Conservation (phyloP, 2,329 filamentous ascomycete genomes). For the Epichloe scottii region DNA sequence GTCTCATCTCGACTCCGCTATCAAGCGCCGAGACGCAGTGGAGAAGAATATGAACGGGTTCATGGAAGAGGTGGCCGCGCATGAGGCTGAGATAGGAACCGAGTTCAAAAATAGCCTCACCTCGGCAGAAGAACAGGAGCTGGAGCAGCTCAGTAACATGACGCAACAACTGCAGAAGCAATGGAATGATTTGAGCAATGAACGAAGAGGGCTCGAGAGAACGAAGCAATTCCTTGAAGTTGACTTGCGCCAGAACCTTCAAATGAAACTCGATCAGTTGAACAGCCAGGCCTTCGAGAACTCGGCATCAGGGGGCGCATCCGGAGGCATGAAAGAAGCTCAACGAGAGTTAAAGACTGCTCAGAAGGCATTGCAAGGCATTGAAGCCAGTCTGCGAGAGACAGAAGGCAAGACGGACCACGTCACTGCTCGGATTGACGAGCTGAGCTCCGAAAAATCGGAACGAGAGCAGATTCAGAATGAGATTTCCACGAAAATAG, state of each 20-base stretch:
- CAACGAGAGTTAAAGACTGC: constrained; percentile 72
- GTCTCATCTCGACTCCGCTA: constrained; percentile 60
- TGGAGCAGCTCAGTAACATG: constrained; percentile 56
- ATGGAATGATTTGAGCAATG: constrained; percentile 61
- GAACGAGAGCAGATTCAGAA: constrained; percentile 61
- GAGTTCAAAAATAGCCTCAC: constrained; percentile 89
- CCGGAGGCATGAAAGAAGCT: constrained; percentile 61
- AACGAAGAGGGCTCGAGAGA: constrained; percentile 64
- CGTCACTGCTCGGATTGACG: constrained; percentile 35
- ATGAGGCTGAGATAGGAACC: constrained; percentile 68
- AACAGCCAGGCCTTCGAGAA: constrained; percentile 62
- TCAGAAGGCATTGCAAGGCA: constrained; percentile 50
- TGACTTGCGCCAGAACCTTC: constrained; percentile 79
- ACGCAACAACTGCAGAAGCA: constrained; percentile 66
- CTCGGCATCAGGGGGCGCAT: constrained; percentile 42
- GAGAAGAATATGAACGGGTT: constrained; percentile 65
- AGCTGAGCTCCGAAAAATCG: constrained; percentile 41
- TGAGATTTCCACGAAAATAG: constrained; percentile 64
- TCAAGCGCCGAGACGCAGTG: constrained; percentile 51
- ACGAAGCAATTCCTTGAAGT: constrained; percentile 76
- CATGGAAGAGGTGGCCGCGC: constrained; percentile 60
- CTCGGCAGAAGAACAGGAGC: constrained; percentile 65
- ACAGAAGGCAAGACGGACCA: constrained; percentile 59
- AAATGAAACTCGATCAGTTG: constrained; percentile 77
- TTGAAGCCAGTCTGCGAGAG: constrained; percentile 58